These are phyloP conservation scores for Nicotiana undulata DNA, from an alignment of 257 asterid genomes.

Conservation along the genomic window DNA sequence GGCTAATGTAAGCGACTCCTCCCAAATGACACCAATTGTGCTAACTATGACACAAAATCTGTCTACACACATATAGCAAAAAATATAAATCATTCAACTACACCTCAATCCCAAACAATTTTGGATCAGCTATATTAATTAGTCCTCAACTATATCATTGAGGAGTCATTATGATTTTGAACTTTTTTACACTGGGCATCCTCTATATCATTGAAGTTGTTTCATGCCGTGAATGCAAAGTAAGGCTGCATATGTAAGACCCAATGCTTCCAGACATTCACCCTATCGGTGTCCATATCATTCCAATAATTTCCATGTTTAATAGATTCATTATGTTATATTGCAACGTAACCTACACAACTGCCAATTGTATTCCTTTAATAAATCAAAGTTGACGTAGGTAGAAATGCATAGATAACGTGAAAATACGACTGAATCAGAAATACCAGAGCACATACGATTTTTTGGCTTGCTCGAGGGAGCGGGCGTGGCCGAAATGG, in stretches of 20 bases:
- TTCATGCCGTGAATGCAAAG: too few species aligned
- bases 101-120: neutral
- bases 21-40: neutral
- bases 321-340: neutral
- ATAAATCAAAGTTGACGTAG: neutral
- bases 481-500: slow-evolving; percentile 95
- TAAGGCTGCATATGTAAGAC: too few species aligned
- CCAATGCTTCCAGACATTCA: too few species aligned
- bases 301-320: neutral
- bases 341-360: neutral
- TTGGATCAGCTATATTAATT: neutral
- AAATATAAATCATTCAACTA: neutral
- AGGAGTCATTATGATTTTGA: neutral
- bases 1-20: neutral
- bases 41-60: neutral
- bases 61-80: neutral
- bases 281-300: neutral
- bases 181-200: neutral
- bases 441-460: slow-evolving; percentile 24
- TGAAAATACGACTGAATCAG: neutral
- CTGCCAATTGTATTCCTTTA: neutral
- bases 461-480: slow-evolving; percentile 91
- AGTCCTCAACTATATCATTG: neutral
- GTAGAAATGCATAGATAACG: neutral
- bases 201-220: neutral